A percentile compares a stretch with the other conserved stretches of the same genome.
phyloP scores from a whole-genome alignment of 1,139 yeast genomes.

The Debaryomycetaceae sp. region DNA sequence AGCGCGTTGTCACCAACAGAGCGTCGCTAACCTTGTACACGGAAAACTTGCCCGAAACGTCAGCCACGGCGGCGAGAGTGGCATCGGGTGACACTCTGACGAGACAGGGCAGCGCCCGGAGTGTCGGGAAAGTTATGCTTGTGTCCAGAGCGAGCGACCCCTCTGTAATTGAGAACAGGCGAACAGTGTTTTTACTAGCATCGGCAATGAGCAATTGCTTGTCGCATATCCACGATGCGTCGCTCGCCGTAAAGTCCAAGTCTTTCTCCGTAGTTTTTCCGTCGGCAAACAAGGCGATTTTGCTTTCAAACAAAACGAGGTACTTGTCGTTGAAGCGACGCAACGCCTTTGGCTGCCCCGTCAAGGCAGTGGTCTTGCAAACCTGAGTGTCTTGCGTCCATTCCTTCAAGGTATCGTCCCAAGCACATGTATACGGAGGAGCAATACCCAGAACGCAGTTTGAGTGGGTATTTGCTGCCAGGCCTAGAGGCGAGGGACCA shows the following conservation, averaged over 20 bases:
- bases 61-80: slow-evolving; percentile 71
- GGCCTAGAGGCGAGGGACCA: slow-evolving; percentile 14
- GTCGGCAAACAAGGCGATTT: slow-evolving; percentile 22
- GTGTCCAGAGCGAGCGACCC: slow-evolving; percentile 4
- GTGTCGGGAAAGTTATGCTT: slow-evolving; percentile 25
- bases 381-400: slow-evolving; percentile 20
- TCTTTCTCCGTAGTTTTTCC: slow-evolving; percentile 12
- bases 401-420: slow-evolving; percentile 75
- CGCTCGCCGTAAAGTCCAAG: slow-evolving; percentile 30
- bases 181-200: slow-evolving; percentile 23
- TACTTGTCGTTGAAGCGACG: slow-evolving; percentile 16
- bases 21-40: slow-evolving; percentile 49
- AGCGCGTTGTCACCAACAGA: slow-evolving; percentile 66
- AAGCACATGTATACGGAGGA: slow-evolving; percentile 46
- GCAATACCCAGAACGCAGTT: slow-evolving; percentile 46
- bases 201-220: slow-evolving; percentile 43
- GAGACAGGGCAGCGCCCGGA: slow-evolving; percentile 52
- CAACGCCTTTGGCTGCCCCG: slow-evolving; percentile 57
- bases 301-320: slow-evolving; percentile 40
- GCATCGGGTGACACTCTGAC: slow-evolving; percentile 66
- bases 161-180: slow-evolving; percentile 14
- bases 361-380: slow-evolving; percentile 21
- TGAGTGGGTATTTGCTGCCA: slow-evolving; percentile 32
- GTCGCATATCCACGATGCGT: slow-evolving; percentile 21
- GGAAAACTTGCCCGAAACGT: slow-evolving; percentile 71